Evolutionary conservation across 495 filamentous ascomycete species (phyloP).

Genomic region (Aspergillus homomorphus): DNA sequence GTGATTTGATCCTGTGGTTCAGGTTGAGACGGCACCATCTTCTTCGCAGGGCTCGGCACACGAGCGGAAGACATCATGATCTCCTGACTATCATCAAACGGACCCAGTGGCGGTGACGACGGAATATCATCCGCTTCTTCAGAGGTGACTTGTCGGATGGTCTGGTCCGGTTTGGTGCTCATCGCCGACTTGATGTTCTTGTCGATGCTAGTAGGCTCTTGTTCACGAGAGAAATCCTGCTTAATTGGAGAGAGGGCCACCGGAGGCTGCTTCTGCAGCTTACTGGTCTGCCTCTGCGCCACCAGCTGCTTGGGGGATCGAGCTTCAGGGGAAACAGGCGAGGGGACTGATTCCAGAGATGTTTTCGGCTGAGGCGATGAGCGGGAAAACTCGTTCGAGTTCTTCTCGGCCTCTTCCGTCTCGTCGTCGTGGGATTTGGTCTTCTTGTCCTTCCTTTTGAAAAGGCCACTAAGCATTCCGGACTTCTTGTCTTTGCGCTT

Average conservation of each 20-base stretch:
- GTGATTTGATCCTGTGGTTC: constrained; percentile 22
- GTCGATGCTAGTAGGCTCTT: constrained; percentile 3
- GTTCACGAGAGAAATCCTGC: constrained; percentile 21
- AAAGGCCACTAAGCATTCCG: constrained; percentile 88
- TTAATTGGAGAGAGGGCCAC: constrained; percentile 49
- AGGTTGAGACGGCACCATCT: constrained; percentile 22
- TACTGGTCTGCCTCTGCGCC: constrained; percentile 59
- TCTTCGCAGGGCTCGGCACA: constrained; percentile 21
- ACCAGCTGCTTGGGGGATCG: constrained; percentile 32
- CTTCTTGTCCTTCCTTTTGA: constrained; percentile 94
- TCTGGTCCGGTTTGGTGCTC: constrained; percentile 25
- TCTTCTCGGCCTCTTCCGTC: constrained; percentile 59
- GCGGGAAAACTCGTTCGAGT: constrained; percentile 52
- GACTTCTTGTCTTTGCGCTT: constrained; percentile 90
- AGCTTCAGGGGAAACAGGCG: constrained; percentile 23
- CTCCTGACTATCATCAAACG: constrained; percentile 17
- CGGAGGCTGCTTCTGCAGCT: constrained; percentile 70
- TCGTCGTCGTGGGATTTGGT: constrained; percentile 65
- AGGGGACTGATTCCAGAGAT: constrained; percentile 46
- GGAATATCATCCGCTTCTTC: constrained; percentile 28
- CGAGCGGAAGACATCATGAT: constrained; percentile 9
- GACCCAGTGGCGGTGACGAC: constrained; percentile 19
- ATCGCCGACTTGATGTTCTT: constrained; percentile 3
- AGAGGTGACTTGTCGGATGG: constrained; percentile 42
- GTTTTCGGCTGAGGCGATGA: constrained; percentile 51